A percentile compares a stretch with the other conserved stretches of the same genome.
Conservation (phyloP, 148 eudicot genomes). For the Rhododendron ovatum region DNA sequence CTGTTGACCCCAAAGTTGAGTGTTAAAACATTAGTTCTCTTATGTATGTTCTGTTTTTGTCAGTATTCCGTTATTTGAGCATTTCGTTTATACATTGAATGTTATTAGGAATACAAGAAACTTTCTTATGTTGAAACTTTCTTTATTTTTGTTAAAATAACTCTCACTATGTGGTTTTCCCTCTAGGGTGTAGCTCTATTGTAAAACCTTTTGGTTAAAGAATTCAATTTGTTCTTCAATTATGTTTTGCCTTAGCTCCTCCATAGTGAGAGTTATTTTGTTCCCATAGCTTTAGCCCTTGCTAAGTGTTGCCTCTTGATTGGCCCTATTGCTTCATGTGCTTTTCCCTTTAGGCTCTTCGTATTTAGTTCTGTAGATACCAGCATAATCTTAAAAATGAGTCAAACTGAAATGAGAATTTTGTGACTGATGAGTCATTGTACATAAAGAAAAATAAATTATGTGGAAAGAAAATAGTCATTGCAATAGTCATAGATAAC, state of each 20-base stretch:
- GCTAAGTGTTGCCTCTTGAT: neutral
- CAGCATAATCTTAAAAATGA: neutral
- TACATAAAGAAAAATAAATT: neutral
- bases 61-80: too few relatives aligned
- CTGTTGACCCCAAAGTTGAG: too few relatives aligned
- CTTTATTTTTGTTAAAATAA: too few relatives aligned
- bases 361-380: neutral
- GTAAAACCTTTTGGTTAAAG: too few relatives aligned
- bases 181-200: too few relatives aligned
- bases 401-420: neutral
- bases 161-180: too few relatives aligned
- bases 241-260: neutral
- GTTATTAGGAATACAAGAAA: too few relatives aligned
- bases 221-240: neutral
- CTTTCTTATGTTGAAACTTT: too few relatives aligned
- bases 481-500: neutral
- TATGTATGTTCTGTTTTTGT: too few relatives aligned
- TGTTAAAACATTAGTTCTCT: too few relatives aligned
- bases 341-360: neutral
- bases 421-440: neutral
- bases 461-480: neutral
- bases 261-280: neutral
- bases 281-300: neutral
- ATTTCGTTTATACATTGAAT: too few relatives aligned
- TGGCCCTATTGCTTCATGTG: neutral